Evolutionary conservation across 2,329 filamentous ascomycete species (phyloP), one percentile per base, ranked within the genome.

Genomic region (Stenocarpella maydis): DNA sequence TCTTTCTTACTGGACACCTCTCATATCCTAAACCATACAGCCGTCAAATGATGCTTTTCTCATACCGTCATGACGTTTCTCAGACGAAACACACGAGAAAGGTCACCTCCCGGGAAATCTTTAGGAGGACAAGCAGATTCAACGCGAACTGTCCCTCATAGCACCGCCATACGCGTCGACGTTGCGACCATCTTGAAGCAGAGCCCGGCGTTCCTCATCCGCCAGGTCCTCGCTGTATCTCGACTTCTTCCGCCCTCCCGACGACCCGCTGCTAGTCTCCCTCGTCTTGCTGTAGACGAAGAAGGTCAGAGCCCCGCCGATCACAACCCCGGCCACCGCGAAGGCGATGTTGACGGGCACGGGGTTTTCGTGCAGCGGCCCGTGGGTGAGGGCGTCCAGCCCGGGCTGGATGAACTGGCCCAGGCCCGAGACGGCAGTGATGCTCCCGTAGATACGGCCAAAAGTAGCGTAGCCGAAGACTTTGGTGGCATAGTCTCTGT

Each of bases 401-500:
- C 86, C 91, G 0, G 89, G 88, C 78, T 94, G 92, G 0, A 86
- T 82, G 76, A 94, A 91, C 76, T 93, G 93, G 71, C 91, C 85
- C 0, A 94, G 74, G 2, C 92, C 92, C 0, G 92, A 91, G 6
- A 92, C 78, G 75, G 91, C 93, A 65, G 92, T 92, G 68, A 94
- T 87, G 4, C 92, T 85, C 17, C 92, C 92, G 76, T 94, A 94
- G 17, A 95, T 91, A 71, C 92, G 92, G 14, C 92, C 92, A 71
- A 94, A 94, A 0, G 91, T 93, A n/a, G 88, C 86, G 76, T 94
- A 94, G 3, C 92, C 71, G 73, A 94, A 94, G 2, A 94, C 91
- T 76, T 94, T 94, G n/a, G 91, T 91, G 0, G 89, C 85, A 76
- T 93, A 94, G 78, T 94, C 92, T 5, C 82, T 84, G n/a, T 4